Base-by-base conservation (phyloP, 805 yeast species). In the Sugiyamaella americana region DNA sequence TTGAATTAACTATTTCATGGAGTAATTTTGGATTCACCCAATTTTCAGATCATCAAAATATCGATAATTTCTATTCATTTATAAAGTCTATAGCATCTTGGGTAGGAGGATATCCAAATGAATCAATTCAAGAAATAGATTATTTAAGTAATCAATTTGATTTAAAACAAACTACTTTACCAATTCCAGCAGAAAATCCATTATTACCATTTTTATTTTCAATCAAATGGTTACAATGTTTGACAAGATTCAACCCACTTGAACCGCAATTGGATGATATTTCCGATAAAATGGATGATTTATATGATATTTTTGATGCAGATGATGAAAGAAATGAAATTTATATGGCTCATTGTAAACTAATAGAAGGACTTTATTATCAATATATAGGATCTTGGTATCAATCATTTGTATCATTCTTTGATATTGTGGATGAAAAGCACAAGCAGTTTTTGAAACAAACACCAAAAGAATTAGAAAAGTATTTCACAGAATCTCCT, bases 171-270 rank as follows among this genome's bases (percentile, higher is more conserved):
- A n/a, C n/a, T n/a, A n/a, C n/a, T n/a, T n/a, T n/a, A n/a, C n/a
- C n/a, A n/a, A n/a, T n/a, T n/a, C n/a, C n/a, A n/a, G n/a, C n/a
- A n/a, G n/a, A n/a, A n/a, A n/a, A n/a, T 26, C 13, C 13, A 26
- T 13, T 13, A 26, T 13, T 26, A 8, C 32, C 8, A 13, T 26
- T 26, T 8, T 8, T 8, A 26, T 26, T 26, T 26, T 8, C 32
- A 13, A 26, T 26, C 8, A 26, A 13, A 26, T 26, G 32, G 32
- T 13, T 26, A 13, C 32, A 26, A 26, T 26, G 32, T 26, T 26
- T 26, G 32, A 8, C 40, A 23, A 37, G 41, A 37, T 37, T 20
- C 13, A 18, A 10, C 41, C 20, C 38, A 36, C 11, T 36, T 6
- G 17, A 8, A n/a, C 20, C 20, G 17, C 11, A 36, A 8, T 16